These are phyloP conservation scores for Biscogniauxia sp. DNA, from an alignment of 2,329 filamentous ascomycete genomes.

Conservation along the genomic window DNA sequence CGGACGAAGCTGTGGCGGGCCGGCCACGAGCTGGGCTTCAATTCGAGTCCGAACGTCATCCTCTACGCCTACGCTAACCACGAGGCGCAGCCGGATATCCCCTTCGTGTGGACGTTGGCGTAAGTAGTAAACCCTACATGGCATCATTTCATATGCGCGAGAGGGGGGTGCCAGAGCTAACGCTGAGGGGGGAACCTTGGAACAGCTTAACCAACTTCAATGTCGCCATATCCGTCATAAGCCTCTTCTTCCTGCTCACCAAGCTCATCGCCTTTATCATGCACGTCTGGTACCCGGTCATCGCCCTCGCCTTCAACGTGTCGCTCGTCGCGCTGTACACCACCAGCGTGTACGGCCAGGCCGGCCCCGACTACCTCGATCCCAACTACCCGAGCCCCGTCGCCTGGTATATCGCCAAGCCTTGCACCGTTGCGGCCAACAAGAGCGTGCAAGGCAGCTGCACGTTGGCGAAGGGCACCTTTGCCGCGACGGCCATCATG, in stretches of 20 bases:
- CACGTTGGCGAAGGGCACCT: conserved; percentile 64
- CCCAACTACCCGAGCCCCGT: conserved; percentile 57
- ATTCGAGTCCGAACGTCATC: conserved; percentile 68
- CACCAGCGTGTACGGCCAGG: conserved; percentile 67
- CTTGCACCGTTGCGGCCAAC: conserved; percentile 59
- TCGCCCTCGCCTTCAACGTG: conserved; percentile 58
- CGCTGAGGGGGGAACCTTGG: background rate
- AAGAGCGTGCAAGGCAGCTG: conserved; percentile 58
- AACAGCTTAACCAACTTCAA: conserved; percentile 71
- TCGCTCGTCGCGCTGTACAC: conserved; percentile 61
- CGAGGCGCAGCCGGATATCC: conserved; percentile 56
- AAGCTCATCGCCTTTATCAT: conserved; percentile 70
- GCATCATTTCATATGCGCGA: too few relatives aligned
- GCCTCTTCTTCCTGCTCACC: conserved; percentile 71
- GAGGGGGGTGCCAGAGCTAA: conserved; percentile 11
- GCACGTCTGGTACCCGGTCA: conserved; percentile 66
- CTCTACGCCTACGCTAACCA: conserved; percentile 75
- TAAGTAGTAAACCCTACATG: conserved; percentile 40
- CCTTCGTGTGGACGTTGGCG: conserved; percentile 72
- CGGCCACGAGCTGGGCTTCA: conserved; percentile 68
- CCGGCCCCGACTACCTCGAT: conserved; percentile 71
- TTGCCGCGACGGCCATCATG: conserved; percentile 64
- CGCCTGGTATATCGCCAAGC: conserved; percentile 74
- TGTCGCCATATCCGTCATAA: conserved; percentile 71
- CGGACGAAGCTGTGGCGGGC: conserved; percentile 71